Percentiles rank a stretch among this genome's conserved stretches.
Conservation (phyloP, 345 rosid species). For the Eucalyptus decipiens region DNA sequence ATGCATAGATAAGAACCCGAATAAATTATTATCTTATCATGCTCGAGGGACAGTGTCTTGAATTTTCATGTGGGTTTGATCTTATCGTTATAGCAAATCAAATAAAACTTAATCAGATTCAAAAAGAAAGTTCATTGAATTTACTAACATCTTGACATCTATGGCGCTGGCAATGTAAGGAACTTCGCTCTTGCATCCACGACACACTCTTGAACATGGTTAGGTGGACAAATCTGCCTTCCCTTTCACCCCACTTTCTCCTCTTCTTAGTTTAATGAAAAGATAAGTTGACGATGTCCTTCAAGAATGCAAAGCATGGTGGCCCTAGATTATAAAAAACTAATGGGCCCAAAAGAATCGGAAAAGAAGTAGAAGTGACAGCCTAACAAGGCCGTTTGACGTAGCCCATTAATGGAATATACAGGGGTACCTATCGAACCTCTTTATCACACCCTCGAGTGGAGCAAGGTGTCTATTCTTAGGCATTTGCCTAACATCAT, state of each 20-base stretch:
- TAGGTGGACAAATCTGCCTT: background rate
- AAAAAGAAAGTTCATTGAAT: background rate
- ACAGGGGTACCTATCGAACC: background rate
- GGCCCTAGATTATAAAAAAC: background rate
- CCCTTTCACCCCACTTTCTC: background rate
- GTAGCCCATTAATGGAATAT: background rate
- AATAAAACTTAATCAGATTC: background rate
- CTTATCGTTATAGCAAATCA: background rate
- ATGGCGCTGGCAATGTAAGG: background rate
- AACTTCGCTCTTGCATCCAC: background rate
- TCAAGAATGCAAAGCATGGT: background rate
- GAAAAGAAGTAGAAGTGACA: background rate
- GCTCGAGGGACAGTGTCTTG: fast-evolving
- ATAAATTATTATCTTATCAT: background rate
- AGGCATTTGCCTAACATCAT: background rate
- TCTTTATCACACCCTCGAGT: background rate
- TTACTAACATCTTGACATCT: background rate
- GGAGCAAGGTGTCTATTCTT: background rate
- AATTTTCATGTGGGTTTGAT: background rate
- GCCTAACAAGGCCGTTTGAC: background rate
- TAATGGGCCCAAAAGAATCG: background rate
- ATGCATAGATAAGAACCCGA: background rate
- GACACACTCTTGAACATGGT: background rate
- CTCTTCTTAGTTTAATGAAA: background rate
- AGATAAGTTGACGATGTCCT: background rate